Evolutionary conservation across 1,139 yeast species (phyloP).

Genomic region (Starmera stellimalicola): DNA sequence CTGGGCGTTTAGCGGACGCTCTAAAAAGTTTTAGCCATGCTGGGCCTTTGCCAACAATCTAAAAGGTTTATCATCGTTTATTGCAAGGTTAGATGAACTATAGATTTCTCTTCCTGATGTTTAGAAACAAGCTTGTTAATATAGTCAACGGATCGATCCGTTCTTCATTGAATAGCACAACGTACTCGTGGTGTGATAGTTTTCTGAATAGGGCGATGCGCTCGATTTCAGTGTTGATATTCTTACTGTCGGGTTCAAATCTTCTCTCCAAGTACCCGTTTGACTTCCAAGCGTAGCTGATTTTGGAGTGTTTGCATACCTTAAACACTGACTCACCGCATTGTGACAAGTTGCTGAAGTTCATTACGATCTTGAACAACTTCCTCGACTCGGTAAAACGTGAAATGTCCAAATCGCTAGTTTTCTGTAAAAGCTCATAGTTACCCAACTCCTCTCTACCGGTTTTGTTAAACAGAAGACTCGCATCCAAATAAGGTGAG

Average conservation of each 20-base stretch:
- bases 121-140: constrained; percentile 9
- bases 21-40: no score
- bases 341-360: neutral
- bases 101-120: constrained; percentile 3
- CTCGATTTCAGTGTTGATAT: neutral
- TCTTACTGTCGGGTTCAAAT: constrained; percentile 1
- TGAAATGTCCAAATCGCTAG: constrained; percentile 2
- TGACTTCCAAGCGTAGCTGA: constrained; percentile 10
- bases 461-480: constrained; percentile 5
- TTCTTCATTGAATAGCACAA: constrained; percentile 6
- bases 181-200: neutral
- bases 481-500: constrained; percentile 10
- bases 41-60: no score
- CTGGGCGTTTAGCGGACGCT: no score
- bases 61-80: neutral
- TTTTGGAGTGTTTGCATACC: constrained; percentile 4
- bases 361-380: constrained; percentile 2
- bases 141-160: constrained; percentile 9
- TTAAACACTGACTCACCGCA: constrained; percentile 2
- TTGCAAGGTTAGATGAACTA: neutral
- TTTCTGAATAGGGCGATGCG: neutral
- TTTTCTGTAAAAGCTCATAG: neutral
- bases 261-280: constrained; percentile 14
- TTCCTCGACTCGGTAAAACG: constrained; percentile 4
- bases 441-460: constrained; percentile 5